Conservation (phyloP, 768 basidiomycete species). For the Tephrocybe sp. region DNA sequence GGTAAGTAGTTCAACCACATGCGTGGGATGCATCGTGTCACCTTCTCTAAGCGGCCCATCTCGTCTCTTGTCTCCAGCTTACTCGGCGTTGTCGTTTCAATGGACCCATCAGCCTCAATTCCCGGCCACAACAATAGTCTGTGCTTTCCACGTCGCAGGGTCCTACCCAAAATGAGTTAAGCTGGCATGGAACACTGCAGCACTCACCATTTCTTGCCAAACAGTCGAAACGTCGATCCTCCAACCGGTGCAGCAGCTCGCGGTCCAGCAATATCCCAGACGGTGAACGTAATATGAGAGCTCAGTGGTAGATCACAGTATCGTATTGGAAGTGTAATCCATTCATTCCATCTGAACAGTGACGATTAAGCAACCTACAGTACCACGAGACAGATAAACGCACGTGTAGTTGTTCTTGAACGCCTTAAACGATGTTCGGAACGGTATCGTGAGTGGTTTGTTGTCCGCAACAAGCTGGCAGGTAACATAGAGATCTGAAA, state of each 20-base stretch:
- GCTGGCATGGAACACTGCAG: too few species aligned
- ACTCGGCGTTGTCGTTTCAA: constrained; percentile 83
- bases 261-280: constrained; percentile 93
- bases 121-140: constrained; percentile 82
- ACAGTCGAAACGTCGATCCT: constrained; percentile 86
- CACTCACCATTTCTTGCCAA: constrained; percentile 86
- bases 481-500: constrained; percentile 92
- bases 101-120: constrained; percentile 81
- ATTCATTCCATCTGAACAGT: constrained; percentile 78
- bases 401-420: constrained; percentile 84
- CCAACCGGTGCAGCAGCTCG: constrained; percentile 82
- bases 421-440: constrained; percentile 89
- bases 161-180: constrained; percentile 48
- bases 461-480: constrained; percentile 93
- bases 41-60: constrained; percentile 95
- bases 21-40: constrained; percentile 26
- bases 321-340: constrained; percentile 87
- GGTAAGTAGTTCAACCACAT: neutral
- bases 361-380: neutral
- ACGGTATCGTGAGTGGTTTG: constrained; percentile 88
- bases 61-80: constrained; percentile 83
- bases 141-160: constrained; percentile 89
- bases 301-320: constrained; percentile 91
- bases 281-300: constrained; percentile 90
- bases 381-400: constrained; percentile 21